These are phyloP conservation scores for Leccinellum rugosiceps DNA, from an alignment of 768 basidiomycete genomes.

Conservation along the genomic window DNA sequence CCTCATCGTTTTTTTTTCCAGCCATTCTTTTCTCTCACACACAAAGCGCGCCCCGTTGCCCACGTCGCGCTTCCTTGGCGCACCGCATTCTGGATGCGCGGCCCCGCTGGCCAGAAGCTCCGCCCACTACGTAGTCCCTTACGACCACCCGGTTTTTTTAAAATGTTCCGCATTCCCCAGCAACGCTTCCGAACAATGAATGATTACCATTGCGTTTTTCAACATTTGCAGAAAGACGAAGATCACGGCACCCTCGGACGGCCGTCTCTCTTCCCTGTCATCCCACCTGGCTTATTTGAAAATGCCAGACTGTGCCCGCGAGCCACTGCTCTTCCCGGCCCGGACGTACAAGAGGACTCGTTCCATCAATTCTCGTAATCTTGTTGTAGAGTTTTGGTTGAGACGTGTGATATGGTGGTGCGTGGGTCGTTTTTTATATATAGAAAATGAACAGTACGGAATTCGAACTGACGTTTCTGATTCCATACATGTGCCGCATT, in stretches of 20 bases:
- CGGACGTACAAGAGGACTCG: constrained; percentile 8
- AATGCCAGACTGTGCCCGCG: background rate
- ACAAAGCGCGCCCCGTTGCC: background rate
- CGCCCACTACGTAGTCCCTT: constrained; percentile 10
- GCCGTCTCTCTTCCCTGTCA: constrained; percentile 3
- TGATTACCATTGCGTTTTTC: background rate
- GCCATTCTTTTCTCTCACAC: background rate
- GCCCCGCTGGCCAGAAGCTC: constrained; percentile 5
- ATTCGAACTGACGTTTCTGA: constrained; percentile 12
- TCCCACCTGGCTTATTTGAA: constrained; percentile 3
- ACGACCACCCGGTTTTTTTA: background rate
- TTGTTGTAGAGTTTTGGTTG: background rate
- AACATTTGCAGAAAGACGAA: background rate
- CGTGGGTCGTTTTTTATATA: constrained; percentile 5
- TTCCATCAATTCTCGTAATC: constrained; percentile 17
- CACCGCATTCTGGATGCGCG: constrained; percentile 7
- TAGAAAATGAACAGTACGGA: background rate
- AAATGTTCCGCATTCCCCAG: constrained; percentile 1
- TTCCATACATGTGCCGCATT: constrained; percentile 13
- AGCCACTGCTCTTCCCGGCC: constrained; percentile 12
- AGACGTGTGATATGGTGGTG: constrained; percentile 1
- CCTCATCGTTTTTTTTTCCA: background rate
- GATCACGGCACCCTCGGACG: background rate
- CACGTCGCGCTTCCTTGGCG: constrained; percentile 4
- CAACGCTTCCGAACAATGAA: background rate